Percentiles rank a stretch among this genome's conserved stretches.
These are phyloP conservation scores for Plasmodium inui DNA, from an alignment of 169 alveolate genomes.

Conservation along the genomic window DNA sequence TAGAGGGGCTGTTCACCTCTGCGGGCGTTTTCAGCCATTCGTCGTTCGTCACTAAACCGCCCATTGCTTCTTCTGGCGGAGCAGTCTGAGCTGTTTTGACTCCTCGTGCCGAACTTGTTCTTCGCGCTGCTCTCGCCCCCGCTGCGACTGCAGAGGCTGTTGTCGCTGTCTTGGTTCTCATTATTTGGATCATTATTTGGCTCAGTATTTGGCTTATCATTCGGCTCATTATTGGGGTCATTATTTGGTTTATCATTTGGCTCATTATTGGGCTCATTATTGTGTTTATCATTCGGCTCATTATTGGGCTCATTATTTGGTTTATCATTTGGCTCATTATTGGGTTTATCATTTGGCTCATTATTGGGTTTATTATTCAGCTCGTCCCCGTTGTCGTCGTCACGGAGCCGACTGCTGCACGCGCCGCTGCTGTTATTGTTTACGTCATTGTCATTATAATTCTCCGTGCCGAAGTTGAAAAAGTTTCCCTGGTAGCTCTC, in stretches of 20 bases:
- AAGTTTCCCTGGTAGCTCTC: neutral
- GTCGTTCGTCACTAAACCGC: neutral
- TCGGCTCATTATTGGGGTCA: no score
- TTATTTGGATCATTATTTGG: neutral
- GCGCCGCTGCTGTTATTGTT: constrained; percentile 1
- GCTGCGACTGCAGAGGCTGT: neutral
- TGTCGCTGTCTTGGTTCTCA: neutral
- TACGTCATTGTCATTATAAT: neutral
- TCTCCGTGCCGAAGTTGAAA: neutral
- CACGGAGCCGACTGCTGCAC: neutral
- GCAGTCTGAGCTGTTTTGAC: neutral
- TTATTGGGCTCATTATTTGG: neutral
- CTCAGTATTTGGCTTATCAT: no score
- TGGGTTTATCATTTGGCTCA: neutral
- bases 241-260: neutral
- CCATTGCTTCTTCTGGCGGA: neutral
- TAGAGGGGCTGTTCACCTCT: neutral
- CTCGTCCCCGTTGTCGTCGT: neutral
- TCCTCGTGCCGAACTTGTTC: neutral
- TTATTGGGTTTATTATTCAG: neutral
- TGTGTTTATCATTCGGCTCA: neutral
- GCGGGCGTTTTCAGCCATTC: neutral
- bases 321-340: no score
- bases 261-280: neutral
- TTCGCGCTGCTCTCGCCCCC: neutral